Base-by-base conservation (phyloP, 345 rosid genomes). In the Populus ilicifolia region DNA sequence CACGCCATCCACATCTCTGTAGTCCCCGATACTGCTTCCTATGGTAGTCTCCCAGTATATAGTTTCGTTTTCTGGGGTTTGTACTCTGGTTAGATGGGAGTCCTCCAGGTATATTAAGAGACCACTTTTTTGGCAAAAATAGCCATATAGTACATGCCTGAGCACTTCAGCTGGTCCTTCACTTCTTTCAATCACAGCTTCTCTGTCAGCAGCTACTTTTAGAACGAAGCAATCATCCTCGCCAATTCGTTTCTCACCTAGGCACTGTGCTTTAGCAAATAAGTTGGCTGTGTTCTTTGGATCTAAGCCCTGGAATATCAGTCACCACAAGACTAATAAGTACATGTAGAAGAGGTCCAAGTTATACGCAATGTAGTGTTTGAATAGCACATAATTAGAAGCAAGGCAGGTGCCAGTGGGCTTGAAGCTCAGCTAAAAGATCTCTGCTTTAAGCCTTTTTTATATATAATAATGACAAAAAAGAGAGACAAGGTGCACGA, bases 21-120 rank as follows among this genome's bases (percentile, higher is more conserved):
- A 94, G 65, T 93, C 98, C 4, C 87, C 93, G 14, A 94, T 89
- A 84, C 94, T 89, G 64, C 94, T 94, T 56, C 98, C 98, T 21
- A 93, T 94, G 1, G 95, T 94, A 1, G 98, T 94, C 78, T 94
- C 98, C 98, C 98, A 94, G 73, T 93, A 94, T 52, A 93, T 87
- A 2, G 85, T 80, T 30, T 86, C 90, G 27, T 90, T 87, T 7
- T 86, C 89, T 18, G 88, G 88, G n/a, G 90, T 86, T 20, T 75
- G 86, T 1, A 93, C 98, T 29, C 99, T 85, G 5, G 94, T 92
- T 39, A 95, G 89, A 67, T 95, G 97, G 0, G 99, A 95, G 80
- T 95, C 99, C 73, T 95, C 99, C 36, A 93, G 29, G 81, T 95
- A 93, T 27, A 95, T 82, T 6, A 95, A 79, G 5, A 95, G 83